These are phyloP conservation scores for Murraya koenigii DNA, from an alignment of 345 rosid species.

Conservation along the genomic window DNA sequence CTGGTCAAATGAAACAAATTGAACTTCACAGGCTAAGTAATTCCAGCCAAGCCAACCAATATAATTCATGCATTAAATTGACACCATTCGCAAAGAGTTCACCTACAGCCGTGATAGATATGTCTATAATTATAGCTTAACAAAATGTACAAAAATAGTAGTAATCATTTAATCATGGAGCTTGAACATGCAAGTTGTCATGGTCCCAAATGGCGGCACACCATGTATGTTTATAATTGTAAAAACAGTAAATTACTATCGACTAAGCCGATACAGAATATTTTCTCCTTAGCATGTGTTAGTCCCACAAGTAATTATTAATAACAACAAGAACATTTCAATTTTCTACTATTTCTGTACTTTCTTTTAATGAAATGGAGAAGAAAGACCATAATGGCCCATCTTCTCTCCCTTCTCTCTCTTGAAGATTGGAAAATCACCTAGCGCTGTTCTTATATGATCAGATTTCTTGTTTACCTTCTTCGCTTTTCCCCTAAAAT, in stretches of 20 bases:
- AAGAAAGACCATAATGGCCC: background rate
- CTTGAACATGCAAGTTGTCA: background rate
- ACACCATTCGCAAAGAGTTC: background rate
- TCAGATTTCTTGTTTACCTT: background rate
- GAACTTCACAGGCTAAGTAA: background rate
- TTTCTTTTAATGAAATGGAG: background rate
- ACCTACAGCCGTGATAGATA: background rate
- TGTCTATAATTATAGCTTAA: background rate
- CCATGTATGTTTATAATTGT: background rate
- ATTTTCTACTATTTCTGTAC: background rate
- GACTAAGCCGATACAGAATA: background rate
- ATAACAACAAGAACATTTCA: background rate
- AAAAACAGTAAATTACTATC: background rate
- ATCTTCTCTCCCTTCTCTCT: background rate
- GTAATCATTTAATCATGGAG: background rate
- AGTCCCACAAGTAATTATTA: background rate
- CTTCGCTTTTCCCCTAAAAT: background rate
- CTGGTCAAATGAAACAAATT: constrained; percentile 43
- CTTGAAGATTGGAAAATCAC: background rate
- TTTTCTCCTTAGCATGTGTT: background rate
- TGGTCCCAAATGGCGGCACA: background rate
- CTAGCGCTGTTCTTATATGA: background rate
- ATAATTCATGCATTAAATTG: background rate
- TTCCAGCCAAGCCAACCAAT: constrained; percentile 4
- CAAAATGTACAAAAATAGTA: background rate